Evolutionary conservation across 2,329 filamentous ascomycete genomes (phyloP), one percentile per base, ranked within the genome.

Genomic region (Ophiosphaerella narmari): DNA sequence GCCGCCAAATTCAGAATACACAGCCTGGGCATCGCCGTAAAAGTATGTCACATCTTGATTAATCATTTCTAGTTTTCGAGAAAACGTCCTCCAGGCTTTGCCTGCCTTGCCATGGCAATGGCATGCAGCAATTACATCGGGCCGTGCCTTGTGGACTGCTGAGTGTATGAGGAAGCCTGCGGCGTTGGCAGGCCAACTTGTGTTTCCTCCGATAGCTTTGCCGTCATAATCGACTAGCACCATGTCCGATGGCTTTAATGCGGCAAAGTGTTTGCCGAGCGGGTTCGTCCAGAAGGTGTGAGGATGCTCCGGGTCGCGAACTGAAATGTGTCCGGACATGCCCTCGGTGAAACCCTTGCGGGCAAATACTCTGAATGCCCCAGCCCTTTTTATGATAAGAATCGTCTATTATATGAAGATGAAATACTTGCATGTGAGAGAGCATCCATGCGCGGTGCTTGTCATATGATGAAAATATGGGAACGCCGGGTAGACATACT

Each of bases 91-190:
- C 85, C 86, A 90, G 1, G 87, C 86, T 39, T 86, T 84, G 0
- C 87, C 88, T 12, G 81, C 79, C 34, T 78, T 78, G n/a, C 81
- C 83, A 67, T 90, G 87, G 3, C 84, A 82, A 64, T 91, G 88
- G 69, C 85, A 88, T 26, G 86, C 82, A 14, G 87, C 86, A 60
- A 85, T 78, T 32, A 87, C 82, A 65, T 88, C 81, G 4, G 82
- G 81, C 29, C 87, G 76, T 4, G 84, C 84, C 72, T 85, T 86
- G 74, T 88, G 83, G 9, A 90, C 76, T 21, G 85, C 86, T 6
- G 80, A 80, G 72, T 90, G 87, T 59, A 91, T 90, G 54, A 85
- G 74, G 65, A 87, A 89, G 5, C 87, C 87, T 0, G 87, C 85
- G 3, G 82, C 81, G 67, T 90, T 90, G 39, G 81, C 80, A 2